These are phyloP conservation scores for Cryptosporidium sp. DNA, from an alignment of 169 alveolate genomes.

Conservation along the genomic window DNA sequence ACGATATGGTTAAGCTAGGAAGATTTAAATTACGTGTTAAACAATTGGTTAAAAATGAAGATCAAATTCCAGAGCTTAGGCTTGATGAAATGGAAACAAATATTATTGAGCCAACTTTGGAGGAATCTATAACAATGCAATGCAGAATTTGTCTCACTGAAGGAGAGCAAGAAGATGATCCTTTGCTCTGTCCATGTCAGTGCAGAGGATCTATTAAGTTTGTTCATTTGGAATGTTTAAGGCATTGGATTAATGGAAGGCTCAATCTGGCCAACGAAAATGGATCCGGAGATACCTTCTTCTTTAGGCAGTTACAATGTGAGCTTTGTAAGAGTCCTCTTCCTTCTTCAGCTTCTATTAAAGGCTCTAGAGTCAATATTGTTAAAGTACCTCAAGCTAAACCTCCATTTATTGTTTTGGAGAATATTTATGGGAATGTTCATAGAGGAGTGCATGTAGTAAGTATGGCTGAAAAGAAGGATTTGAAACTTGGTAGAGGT, in stretches of 20 bases:
- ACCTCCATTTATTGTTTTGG: slow-evolving; percentile 92
- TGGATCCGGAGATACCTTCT: slow-evolving; percentile 79
- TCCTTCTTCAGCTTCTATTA: slow-evolving; percentile 82
- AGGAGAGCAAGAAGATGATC: slow-evolving; percentile 87
- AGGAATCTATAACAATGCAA: slow-evolving; percentile 80
- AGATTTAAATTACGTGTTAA: slow-evolving; percentile 92
- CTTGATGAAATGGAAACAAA: slow-evolving; percentile 63
- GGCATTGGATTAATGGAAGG: slow-evolving; percentile 94
- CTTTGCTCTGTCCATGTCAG: slow-evolving; percentile 91
- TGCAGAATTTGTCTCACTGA: slow-evolving; percentile 94
- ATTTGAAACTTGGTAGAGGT: slow-evolving; percentile 95
- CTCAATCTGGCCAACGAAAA: slow-evolving; percentile 83
- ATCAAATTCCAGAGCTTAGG: slow-evolving; percentile 61
- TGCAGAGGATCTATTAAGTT: slow-evolving; percentile 93
- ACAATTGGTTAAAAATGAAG: slow-evolving; percentile 82
- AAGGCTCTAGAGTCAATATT: slow-evolving; percentile 84
- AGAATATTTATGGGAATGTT: slow-evolving; percentile 86
- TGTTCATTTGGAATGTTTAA: slow-evolving; percentile 94
- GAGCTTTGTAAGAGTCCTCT: slow-evolving; percentile 87
- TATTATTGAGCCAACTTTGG: slow-evolving; percentile 59
- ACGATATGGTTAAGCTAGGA: slow-evolving; percentile 93
- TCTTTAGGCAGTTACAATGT: slow-evolving; percentile 86
- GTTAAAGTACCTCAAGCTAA: slow-evolving; percentile 86
- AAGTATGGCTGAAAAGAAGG: slow-evolving; percentile 84
- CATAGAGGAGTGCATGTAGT: slow-evolving; percentile 85